Percentiles rank a stretch among this genome's conserved stretches.
phyloP scores from a whole-genome alignment of 768 basidiomycete species.

The Lactarius indigo region DNA sequence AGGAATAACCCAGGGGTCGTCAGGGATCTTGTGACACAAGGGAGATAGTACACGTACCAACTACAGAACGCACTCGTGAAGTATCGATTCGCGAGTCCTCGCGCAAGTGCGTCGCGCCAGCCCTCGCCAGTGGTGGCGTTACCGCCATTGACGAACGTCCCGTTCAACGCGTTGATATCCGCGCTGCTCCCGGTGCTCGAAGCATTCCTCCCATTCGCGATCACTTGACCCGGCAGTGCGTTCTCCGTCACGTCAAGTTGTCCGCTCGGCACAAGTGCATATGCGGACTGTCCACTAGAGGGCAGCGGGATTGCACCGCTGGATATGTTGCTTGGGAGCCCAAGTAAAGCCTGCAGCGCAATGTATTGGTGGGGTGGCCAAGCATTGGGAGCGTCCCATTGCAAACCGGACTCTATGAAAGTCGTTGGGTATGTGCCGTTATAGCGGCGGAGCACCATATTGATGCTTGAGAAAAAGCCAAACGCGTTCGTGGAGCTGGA shows the following conservation, averaged over 20 bases:
- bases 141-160: conserved; percentile 65
- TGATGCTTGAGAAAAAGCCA: conserved; percentile 66
- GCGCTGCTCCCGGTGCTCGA: conserved; percentile 51
- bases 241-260: conserved; percentile 77
- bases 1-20: neutral
- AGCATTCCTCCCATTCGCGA: conserved; percentile 44
- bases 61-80: conserved; percentile 80
- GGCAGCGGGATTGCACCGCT: conserved; percentile 52
- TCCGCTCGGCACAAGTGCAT: conserved; percentile 66
- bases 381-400: conserved; percentile 89
- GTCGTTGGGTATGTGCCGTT: conserved; percentile 85
- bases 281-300: conserved; percentile 51
- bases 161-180: conserved; percentile 55
- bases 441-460: conserved; percentile 78
- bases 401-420: conserved; percentile 71
- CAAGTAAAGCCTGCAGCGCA: conserved; percentile 67
- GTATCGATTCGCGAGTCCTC: conserved; percentile 84
- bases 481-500: conserved; percentile 57
- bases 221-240: conserved; percentile 65
- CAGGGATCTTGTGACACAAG: neutral
- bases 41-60: conserved; percentile 52
- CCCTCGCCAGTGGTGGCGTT: conserved; percentile 58
- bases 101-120: conserved; percentile 58
- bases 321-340: conserved; percentile 71
- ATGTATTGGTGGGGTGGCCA: conserved; percentile 91